Conservation (phyloP, 1,139 yeast genomes). For the Geotrichum macrosporum region DNA sequence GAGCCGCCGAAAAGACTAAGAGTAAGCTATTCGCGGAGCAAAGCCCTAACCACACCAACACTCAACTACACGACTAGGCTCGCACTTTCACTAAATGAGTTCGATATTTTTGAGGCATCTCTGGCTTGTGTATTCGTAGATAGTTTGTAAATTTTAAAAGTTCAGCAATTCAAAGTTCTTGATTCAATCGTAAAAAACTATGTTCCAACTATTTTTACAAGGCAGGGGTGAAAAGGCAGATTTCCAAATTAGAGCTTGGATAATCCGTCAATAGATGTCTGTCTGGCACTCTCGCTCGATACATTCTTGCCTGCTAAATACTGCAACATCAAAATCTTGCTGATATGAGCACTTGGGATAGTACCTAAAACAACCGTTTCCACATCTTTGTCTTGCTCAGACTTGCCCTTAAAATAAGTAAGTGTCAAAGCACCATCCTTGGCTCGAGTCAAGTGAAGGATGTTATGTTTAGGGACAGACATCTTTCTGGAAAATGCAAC, state of each 20-base stretch:
- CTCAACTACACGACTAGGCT: too few species aligned
- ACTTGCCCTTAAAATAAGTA: slow-evolving; percentile 41
- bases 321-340: slow-evolving; percentile 54
- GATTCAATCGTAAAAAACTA: too few species aligned
- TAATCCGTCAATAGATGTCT: slow-evolving; percentile 31
- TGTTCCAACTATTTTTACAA: too few species aligned
- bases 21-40: too few species aligned
- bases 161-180: neutral
- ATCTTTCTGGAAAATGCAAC: slow-evolving; percentile 39
- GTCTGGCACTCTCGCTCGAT: slow-evolving; percentile 44
- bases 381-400: slow-evolving; percentile 25
- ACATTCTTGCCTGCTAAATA: slow-evolving; percentile 61
- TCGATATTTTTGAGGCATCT: neutral
- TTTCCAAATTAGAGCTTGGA: slow-evolving; percentile 25
- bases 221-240: too few species aligned
- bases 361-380: slow-evolving; percentile 41
- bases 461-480: slow-evolving; percentile 53
- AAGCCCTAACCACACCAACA: too few species aligned
- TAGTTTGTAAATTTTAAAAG: neutral
- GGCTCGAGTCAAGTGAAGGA: slow-evolving; percentile 49
- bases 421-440: slow-evolving; percentile 47
- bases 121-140: neutral
- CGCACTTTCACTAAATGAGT: too few species aligned
- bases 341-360: slow-evolving; percentile 42
- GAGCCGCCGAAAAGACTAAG: too few species aligned